Evolutionary conservation across 2,329 filamentous ascomycete genomes (phyloP).

Genomic region (Rhinocladiella similis): DNA sequence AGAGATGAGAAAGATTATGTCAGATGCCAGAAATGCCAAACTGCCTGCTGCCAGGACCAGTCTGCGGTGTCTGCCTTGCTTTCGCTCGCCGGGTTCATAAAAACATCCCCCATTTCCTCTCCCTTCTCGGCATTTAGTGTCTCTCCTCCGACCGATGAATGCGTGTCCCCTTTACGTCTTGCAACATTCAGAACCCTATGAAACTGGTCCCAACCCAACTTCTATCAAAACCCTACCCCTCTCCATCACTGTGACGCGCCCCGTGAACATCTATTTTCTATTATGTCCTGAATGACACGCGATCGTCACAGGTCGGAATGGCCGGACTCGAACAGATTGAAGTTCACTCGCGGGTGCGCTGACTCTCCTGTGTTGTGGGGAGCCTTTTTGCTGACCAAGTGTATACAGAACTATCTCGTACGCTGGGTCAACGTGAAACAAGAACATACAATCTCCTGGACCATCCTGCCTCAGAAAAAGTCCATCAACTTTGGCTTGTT

Average conservation of each 20-base stretch:
- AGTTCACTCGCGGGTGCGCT: constrained; percentile 88
- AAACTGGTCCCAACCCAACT: background rate
- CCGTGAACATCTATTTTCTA: background rate
- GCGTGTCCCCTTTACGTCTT: background rate
- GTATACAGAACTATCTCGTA: constrained; percentile 84
- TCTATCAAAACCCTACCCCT: background rate
- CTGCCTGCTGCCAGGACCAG: no score
- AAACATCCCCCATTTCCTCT: background rate
- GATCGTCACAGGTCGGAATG: constrained; percentile 53
- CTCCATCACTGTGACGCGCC: background rate
- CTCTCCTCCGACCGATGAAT: background rate
- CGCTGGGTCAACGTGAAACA: constrained; percentile 93
- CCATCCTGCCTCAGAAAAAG: constrained; percentile 95
- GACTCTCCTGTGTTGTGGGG: background rate
- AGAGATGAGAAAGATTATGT: constrained; percentile 3
- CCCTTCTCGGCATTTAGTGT: constrained; percentile 5
- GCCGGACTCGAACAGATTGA: constrained; percentile 95
- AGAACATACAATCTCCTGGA: constrained; percentile 94
- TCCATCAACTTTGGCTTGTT: constrained; percentile 98
- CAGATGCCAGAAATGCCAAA: constrained; percentile 1
- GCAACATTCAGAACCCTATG: background rate
- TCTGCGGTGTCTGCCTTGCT: no score
- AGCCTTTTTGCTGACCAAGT: background rate
- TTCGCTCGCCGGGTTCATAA: background rate
- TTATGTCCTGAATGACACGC: background rate